Evolutionary conservation across 257 asterid genomes (phyloP), one percentile per base, ranked within the genome.

Genomic region (Catharanthus roseus): DNA sequence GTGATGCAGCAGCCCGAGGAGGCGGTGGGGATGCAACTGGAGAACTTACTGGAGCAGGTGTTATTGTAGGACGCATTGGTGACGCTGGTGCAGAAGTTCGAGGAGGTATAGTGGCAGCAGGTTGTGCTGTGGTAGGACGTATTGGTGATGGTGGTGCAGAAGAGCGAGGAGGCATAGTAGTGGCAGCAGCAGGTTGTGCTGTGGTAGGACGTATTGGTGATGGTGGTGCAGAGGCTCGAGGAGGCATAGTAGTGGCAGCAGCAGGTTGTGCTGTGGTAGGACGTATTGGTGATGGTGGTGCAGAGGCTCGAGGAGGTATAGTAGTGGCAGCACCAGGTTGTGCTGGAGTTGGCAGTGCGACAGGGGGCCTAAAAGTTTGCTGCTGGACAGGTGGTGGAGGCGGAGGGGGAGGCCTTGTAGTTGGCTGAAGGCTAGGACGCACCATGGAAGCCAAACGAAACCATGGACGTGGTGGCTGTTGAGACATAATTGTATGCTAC

Each of bases 391-490:
- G 60, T 19, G 63, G 16, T 1, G 78, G 74, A 4, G 73, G 23
- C 6, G 78, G 68, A 7, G 78, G 33, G 5, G 56, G 78, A 0
- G 53, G 10, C 7, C 41, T 3, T 38, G 41, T 38, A 29, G 49
- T 13, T 47, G 56, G 74, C 56, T 26, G 74, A 58, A 4, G 72
- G 4, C 69, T 19, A 1, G 78, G 65, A 39, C 70, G 77, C 57
- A 65, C 60, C 10, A 67, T 67, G 54, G 68, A 24, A 31, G 76
- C 72, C 63, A 42, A 36, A n/a, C 75, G 71, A 51, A 73, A 62
- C 77, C 77, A 68, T 53, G 75, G 77, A 7, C 79, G 74, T 13
- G 62, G 55, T 60, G 49, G 81, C 39, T 50, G 74, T 60, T 67
- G 81, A 67, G 81, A 49, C 81, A 77, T 77, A n/a, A n/a, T n/a